Evolutionary conservation across 176 grass and related monocot species (phyloP).

Genomic region (Cymbopogon citratus): DNA sequence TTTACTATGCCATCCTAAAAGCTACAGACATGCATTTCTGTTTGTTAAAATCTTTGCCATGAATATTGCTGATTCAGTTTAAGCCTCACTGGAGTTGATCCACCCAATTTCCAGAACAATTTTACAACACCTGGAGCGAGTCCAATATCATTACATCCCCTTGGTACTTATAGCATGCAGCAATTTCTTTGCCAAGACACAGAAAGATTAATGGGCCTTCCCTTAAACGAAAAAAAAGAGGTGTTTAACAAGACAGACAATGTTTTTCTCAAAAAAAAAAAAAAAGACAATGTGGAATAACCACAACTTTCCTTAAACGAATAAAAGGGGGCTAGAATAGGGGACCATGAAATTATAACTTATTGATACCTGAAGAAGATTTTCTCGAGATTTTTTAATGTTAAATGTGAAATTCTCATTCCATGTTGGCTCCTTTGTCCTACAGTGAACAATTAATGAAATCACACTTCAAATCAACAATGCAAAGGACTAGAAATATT

Average conservation of each 20-base stretch:
- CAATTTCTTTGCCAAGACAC: neutral
- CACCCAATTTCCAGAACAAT: neutral
- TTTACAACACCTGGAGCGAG: neutral
- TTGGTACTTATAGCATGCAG: neutral
- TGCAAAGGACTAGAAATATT: conserved; percentile 15
- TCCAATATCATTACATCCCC: neutral
- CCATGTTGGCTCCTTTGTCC: conserved; percentile 86
- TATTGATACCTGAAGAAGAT: conserved; percentile 63
- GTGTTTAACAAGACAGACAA: neutral
- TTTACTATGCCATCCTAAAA: conserved; percentile 8
- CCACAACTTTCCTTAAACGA: neutral
- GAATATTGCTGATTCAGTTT: conserved; percentile 6
- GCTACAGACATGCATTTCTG: conserved; percentile 7
- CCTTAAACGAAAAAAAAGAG: neutral
- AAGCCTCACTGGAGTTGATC: neutral
- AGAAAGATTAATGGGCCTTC: neutral
- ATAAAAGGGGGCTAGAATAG: neutral
- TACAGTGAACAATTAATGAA: conserved; percentile 43
- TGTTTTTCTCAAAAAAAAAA: too few species aligned
- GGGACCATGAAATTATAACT: neutral
- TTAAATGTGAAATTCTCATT: conserved; percentile 84
- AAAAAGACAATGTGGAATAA: neutral
- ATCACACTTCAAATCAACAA: conserved; percentile 22
- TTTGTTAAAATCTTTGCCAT: neutral
- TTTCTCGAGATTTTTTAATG: conserved; percentile 50